A percentile compares a stretch with the other conserved stretches of the same genome.
Evolutionary conservation across 768 basidiomycete genomes (phyloP).

Genomic region (Agaricus subrufescens): DNA sequence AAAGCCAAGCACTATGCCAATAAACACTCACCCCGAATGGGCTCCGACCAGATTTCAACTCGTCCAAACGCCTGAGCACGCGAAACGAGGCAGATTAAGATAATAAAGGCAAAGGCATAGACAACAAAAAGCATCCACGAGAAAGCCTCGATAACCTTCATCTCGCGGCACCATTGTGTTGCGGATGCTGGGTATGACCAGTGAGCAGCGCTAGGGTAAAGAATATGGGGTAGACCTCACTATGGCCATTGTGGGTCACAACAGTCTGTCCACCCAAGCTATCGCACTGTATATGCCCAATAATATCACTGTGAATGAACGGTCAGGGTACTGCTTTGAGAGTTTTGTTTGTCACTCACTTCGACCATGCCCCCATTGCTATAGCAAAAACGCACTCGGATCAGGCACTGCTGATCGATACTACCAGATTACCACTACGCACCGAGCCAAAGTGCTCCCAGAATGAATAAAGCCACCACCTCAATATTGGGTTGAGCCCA

Average conservation of each 20-base stretch:
- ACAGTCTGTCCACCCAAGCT: constrained; percentile 34
- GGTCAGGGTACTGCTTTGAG: background rate
- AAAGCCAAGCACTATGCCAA: background rate
- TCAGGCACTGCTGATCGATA: background rate
- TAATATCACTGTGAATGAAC: constrained; percentile 51
- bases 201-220: background rate
- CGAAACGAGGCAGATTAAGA: constrained; percentile 53
- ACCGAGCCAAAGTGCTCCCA: constrained; percentile 71
- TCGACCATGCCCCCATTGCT: constrained; percentile 77
- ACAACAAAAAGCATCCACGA: constrained; percentile 68
- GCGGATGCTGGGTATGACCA: constrained; percentile 39
- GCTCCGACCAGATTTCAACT: constrained; percentile 52
- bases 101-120: constrained; percentile 41
- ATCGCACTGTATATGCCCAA: constrained; percentile 62
- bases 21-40: constrained; percentile 39
- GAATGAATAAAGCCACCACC: constrained; percentile 44
- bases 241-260: constrained; percentile 48
- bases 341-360: constrained; percentile 35
- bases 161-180: constrained; percentile 65
- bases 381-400: constrained; percentile 6
- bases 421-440: constrained; percentile 19
- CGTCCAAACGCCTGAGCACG: constrained; percentile 52
- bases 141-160: constrained; percentile 75
- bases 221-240: constrained; percentile 29
- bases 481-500: constrained; percentile 69